Conservation (phyloP, 805 yeast species). For the Nakazawaea populi region DNA sequence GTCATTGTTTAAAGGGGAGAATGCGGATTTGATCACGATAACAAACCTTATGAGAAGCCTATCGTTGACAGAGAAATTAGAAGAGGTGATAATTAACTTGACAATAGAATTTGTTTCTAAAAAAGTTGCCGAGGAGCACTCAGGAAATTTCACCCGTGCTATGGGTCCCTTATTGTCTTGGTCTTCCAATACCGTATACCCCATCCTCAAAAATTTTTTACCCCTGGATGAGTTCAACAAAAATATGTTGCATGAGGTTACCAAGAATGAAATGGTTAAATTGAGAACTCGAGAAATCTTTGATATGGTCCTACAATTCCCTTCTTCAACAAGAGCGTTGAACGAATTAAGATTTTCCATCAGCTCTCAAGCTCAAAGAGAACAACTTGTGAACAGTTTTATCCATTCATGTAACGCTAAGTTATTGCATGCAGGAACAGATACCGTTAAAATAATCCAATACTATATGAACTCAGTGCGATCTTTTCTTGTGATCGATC, state of each 20-base stretch:
- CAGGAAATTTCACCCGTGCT: conserved; percentile 30
- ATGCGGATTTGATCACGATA: conserved; percentile 3
- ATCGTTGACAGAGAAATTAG: conserved; percentile 16
- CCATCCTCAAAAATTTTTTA: conserved; percentile 18
- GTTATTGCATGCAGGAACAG: conserved; percentile 73
- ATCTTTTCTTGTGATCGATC: conserved; percentile 73
- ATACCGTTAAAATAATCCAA: conserved; percentile 66
- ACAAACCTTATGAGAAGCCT: conserved; percentile 15
- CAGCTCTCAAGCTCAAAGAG: conserved; percentile 40
- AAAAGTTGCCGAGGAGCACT: conserved; percentile 25
- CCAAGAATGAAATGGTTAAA: conserved; percentile 21
- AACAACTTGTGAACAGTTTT: conserved; percentile 45
- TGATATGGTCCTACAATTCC: conserved; percentile 49
- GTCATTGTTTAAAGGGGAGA: conserved; percentile 12
- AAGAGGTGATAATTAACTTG: conserved; percentile 27
- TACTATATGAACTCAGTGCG: conserved; percentile 67
- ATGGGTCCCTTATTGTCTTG: conserved; percentile 28
- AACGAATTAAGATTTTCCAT: conserved; percentile 53
- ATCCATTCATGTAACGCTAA: conserved; percentile 34
- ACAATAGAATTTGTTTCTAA: conserved; percentile 30
- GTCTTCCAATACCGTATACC: conserved; percentile 33
- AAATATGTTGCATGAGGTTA: conserved; percentile 15
- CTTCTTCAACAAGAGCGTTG: conserved; percentile 46
- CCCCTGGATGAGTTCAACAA: conserved; percentile 13
- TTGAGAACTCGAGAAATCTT: conserved; percentile 54